Conservation (phyloP, 306 rosid genomes). For the Hippophae tibetana region DNA sequence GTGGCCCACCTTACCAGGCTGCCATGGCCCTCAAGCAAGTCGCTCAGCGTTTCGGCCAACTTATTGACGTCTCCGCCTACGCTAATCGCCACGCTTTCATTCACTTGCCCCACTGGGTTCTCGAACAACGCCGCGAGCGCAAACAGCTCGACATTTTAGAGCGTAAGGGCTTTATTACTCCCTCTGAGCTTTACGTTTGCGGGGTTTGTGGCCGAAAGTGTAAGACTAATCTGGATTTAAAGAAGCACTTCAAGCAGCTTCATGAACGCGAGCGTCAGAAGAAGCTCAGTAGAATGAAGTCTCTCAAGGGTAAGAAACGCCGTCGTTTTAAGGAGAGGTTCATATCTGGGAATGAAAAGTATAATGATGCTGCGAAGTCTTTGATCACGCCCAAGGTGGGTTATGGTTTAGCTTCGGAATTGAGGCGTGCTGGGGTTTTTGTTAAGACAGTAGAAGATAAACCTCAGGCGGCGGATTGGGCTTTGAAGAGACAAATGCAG, state of each 20-base stretch:
- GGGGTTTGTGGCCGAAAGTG: conserved; percentile 64
- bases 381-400: conserved; percentile 51
- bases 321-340: conserved; percentile 53
- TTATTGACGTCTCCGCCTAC: conserved; percentile 68
- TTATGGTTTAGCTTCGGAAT: conserved; percentile 65
- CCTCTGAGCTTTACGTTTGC: conserved; percentile 50
- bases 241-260: conserved; percentile 60
- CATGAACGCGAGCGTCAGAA: conserved; percentile 70
- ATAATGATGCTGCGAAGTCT: conserved; percentile 56
- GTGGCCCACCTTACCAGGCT: conserved; percentile 76
- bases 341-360: conserved; percentile 45
- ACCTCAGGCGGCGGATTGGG: conserved; percentile 88
- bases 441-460: conserved; percentile 82
- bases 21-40: conserved; percentile 53
- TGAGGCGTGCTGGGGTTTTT: conserved; percentile 75
- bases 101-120: conserved; percentile 69
- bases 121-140: conserved; percentile 47
- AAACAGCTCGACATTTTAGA: conserved; percentile 49
- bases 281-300: conserved; percentile 44
- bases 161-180: conserved; percentile 41
- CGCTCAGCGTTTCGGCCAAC: conserved; percentile 49
- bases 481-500: conserved; percentile 73
- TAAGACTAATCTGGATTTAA: conserved; percentile 46
- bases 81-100: conserved; percentile 77
- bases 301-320: conserved; percentile 54